phyloP scores from a whole-genome alignment of 2,329 filamentous ascomycete genomes.

The Diaporthe capsici region DNA sequence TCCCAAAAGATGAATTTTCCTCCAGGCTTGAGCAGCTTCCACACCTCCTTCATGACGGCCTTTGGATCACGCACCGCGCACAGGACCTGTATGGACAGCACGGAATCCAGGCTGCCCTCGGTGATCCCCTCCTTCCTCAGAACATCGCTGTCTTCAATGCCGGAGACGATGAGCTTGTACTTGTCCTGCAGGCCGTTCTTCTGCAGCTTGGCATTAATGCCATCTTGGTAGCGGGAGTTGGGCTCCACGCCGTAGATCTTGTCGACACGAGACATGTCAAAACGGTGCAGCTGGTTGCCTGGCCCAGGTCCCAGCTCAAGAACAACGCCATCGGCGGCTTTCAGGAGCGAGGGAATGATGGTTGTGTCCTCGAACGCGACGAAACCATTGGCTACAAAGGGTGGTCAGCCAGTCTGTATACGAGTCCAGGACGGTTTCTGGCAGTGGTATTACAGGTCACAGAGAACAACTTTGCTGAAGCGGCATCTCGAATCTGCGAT shows the following conservation, averaged over 20 bases:
- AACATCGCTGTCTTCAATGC: conserved; percentile 5
- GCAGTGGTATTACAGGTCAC: background rate
- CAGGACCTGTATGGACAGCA: conserved; percentile 13
- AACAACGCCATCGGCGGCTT: conserved; percentile 6
- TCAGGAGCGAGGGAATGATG: conserved; percentile 4
- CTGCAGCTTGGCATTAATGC: background rate
- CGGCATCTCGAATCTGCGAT: conserved; percentile 1
- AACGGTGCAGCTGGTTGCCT: conserved; percentile 5
- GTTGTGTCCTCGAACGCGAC: conserved; percentile 12
- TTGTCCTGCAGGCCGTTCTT: conserved; percentile 8
- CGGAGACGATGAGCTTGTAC: conserved; percentile 12
- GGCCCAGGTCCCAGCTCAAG: conserved; percentile 1
- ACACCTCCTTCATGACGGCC: conserved; percentile 10
- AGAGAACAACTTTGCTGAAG: conserved; percentile 17
- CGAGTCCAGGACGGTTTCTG: background rate
- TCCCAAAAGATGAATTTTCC: conserved; percentile 8
- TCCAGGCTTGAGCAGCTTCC: background rate
- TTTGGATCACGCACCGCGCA: background rate
- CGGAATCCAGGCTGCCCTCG: conserved; percentile 6
- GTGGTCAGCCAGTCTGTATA: background rate
- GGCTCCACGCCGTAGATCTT: conserved; percentile 8
- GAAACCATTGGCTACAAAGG: background rate
- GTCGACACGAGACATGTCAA: background rate
- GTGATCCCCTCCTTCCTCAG: conserved; percentile 1
- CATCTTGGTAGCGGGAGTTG: background rate